A percentile compares a stretch with the other conserved stretches of the same genome.
These are phyloP conservation scores for Penicillium sclerotigenum DNA, from an alignment of 2,329 filamentous ascomycete genomes.

Conservation along the genomic window DNA sequence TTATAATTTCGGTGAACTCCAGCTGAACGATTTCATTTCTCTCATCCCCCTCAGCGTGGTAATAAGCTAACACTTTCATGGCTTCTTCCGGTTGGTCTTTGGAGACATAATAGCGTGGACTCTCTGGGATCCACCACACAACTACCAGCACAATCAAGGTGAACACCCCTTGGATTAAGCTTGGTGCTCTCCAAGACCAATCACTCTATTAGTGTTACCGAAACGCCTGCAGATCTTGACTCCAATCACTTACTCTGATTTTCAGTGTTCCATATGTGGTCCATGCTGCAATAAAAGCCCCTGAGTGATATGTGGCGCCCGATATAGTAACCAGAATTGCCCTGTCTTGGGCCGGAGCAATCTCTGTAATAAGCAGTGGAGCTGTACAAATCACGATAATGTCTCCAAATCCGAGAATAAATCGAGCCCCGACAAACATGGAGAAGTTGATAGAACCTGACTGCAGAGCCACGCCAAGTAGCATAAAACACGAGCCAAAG, in stretches of 20 bases:
- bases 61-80: constrained; percentile 32
- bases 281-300: constrained; percentile 46
- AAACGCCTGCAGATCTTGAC: too few relatives aligned
- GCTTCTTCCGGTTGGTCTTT: constrained; percentile 31
- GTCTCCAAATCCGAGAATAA: constrained; percentile 31
- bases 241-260: not conserved
- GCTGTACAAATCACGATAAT: constrained; percentile 27
- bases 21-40: constrained; percentile 31
- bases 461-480: constrained; percentile 31
- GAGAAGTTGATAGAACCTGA: constrained; percentile 26
- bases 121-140: constrained; percentile 65
- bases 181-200: constrained; percentile 49
- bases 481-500: constrained; percentile 32
- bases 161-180: constrained; percentile 59
- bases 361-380: constrained; percentile 29
- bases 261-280: constrained; percentile 40
- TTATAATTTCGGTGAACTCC: constrained; percentile 27
- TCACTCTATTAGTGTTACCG: constrained; percentile 26
- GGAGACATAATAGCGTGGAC: constrained; percentile 51
- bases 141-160: constrained; percentile 53
- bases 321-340: constrained; percentile 28
- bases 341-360: constrained; percentile 31
- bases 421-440: constrained; percentile 30
- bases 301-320: constrained; percentile 48
- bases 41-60: constrained; percentile 42